These are phyloP conservation scores for Cladosporium sp. DNA, from an alignment of 2,329 filamentous ascomycete species.

Conservation along the genomic window DNA sequence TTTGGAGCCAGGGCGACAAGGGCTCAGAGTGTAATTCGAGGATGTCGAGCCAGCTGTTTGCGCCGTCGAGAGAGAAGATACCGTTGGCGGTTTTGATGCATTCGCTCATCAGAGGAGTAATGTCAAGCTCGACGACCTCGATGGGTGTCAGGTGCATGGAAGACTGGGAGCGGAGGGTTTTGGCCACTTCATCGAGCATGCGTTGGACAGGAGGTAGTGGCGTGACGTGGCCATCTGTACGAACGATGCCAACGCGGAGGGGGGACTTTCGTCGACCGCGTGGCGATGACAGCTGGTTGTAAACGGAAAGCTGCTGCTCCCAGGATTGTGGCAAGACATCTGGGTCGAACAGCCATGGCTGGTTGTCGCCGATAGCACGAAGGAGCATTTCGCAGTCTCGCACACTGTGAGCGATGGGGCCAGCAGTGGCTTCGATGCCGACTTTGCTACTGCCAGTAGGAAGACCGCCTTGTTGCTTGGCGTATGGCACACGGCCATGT, in stretches of 20 bases:
- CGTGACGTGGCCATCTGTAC: slow-evolving; percentile 53
- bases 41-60: slow-evolving; percentile 57
- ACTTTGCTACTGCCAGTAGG: slow-evolving; percentile 52
- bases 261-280: slow-evolving; percentile 30
- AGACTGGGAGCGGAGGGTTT: slow-evolving; percentile 39
- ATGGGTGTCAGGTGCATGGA: slow-evolving; percentile 42
- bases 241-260: slow-evolving; percentile 52
- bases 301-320: slow-evolving; percentile 33
- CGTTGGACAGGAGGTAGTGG: slow-evolving; percentile 55
- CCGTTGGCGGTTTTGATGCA: slow-evolving; percentile 60
- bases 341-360: slow-evolving; percentile 54
- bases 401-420: slow-evolving; percentile 51
- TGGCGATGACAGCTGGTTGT: slow-evolving; percentile 17
- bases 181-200: slow-evolving; percentile 50
- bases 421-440: slow-evolving; percentile 47
- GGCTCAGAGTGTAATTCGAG: slow-evolving; percentile 59
- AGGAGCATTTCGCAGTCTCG: slow-evolving; percentile 58
- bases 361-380: slow-evolving; percentile 54
- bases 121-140: slow-evolving; percentile 61
- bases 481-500: slow-evolving; percentile 53
- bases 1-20: slow-evolving; percentile 61
- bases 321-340: slow-evolving; percentile 46
- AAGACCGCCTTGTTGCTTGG: slow-evolving; percentile 53
- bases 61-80: slow-evolving; percentile 62
- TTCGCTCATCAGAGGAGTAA: slow-evolving; percentile 55